Conservation (phyloP, 1,284 basidiomycete genomes). For the Inonotus hispidus region DNA sequence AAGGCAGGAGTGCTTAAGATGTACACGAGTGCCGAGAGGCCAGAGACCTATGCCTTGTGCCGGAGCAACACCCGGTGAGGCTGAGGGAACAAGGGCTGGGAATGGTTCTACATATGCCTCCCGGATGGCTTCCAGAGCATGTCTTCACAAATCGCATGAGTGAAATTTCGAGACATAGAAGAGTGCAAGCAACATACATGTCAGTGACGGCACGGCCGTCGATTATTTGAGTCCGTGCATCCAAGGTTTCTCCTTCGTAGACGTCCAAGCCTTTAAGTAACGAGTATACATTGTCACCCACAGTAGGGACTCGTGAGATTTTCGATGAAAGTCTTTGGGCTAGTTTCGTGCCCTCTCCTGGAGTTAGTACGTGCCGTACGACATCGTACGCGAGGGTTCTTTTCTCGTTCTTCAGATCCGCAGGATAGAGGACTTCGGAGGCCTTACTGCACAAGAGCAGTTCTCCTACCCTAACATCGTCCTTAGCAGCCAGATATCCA, state of each 20-base stretch:
- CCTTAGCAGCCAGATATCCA: neutral
- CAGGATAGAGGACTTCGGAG: slow-evolving; percentile 12
- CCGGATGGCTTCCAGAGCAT: slow-evolving; percentile 13
- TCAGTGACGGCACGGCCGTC: slow-evolving; percentile 9
- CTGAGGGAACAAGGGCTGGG: slow-evolving; percentile 8
- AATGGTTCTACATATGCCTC: slow-evolving; percentile 9
- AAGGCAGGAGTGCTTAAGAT: slow-evolving; percentile 14
- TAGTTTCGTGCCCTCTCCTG: slow-evolving; percentile 14
- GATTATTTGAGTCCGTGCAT: neutral
- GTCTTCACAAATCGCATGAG: neutral
- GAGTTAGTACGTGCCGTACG: neutral
- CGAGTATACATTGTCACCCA: neutral
- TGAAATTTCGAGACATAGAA: neutral
- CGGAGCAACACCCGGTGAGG: neutral
- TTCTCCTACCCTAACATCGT: slow-evolving; percentile 13
- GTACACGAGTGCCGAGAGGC: slow-evolving; percentile 2
- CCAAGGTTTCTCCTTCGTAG: neutral
- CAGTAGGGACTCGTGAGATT: neutral
- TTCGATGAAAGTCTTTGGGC: slow-evolving; percentile 8
- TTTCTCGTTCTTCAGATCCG: slow-evolving; percentile 7
- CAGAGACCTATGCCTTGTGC: slow-evolving; percentile 13
- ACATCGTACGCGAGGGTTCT: slow-evolving; percentile 11
- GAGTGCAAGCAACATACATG: slow-evolving; percentile 9
- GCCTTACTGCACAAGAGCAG: slow-evolving; percentile 15
- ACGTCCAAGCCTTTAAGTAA: slow-evolving; percentile 6